These are phyloP conservation scores for Spizellomyces punctatus DNA, from an alignment of 192 early-diverging fungal species.

Conservation along the genomic window DNA sequence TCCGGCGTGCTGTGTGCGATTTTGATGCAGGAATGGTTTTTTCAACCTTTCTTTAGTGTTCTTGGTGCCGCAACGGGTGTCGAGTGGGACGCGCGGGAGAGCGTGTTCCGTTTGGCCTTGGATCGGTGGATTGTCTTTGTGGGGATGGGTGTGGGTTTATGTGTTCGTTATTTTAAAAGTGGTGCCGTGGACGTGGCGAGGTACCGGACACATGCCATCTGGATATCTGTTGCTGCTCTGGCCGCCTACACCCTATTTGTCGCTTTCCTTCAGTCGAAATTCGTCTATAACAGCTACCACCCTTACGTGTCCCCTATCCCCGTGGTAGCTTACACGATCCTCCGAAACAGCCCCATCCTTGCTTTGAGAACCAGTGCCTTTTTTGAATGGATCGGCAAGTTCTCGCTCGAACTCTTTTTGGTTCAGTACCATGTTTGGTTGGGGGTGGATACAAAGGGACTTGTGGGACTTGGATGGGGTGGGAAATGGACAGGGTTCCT, in stretches of 20 bases:
- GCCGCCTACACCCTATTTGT: slow-evolving; percentile 59
- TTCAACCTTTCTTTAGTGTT: no score
- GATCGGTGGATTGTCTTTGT: slow-evolving; percentile 71
- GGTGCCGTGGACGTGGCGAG: slow-evolving; percentile 3
- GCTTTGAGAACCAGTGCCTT: no score
- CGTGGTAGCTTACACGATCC: slow-evolving; percentile 62
- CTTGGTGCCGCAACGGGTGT: no score
- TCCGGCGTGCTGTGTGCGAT: no score
- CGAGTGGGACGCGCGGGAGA: slow-evolving; percentile 53
- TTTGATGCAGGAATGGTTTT: no score
- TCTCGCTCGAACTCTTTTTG: no score
- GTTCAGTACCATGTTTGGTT: no score
- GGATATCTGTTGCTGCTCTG: slow-evolving; percentile 43
- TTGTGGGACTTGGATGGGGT: no score
- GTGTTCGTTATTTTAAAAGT: slow-evolving; percentile 36
- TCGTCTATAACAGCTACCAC: slow-evolving; percentile 67
- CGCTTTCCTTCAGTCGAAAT: slow-evolving; percentile 51
- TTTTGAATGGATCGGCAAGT: no score
- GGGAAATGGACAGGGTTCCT: no score
- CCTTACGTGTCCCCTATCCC: slow-evolving; percentile 67
- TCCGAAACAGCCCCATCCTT: slow-evolving; percentile 28
- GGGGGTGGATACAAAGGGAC: no score
- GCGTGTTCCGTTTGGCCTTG: slow-evolving; percentile 69
- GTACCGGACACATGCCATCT: slow-evolving; percentile 18
- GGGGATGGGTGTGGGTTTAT: slow-evolving; percentile 68